These are phyloP conservation scores for Phalaenopsis hybrid DNA, from an alignment of 116 monocot species.

Conservation along the genomic window DNA sequence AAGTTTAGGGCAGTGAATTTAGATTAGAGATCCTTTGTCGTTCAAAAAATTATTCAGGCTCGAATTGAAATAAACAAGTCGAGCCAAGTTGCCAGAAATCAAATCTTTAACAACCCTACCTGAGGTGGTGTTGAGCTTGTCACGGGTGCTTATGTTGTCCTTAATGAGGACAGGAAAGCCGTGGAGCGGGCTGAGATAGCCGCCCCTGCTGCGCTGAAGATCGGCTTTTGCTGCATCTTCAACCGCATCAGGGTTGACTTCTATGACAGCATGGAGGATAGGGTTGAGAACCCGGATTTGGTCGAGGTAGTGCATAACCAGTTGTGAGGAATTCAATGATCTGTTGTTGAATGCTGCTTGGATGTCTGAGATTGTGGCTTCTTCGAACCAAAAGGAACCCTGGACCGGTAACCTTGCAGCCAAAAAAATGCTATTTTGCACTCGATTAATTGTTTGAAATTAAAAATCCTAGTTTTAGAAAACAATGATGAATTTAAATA, in stretches of 20 bases:
- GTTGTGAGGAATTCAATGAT: neutral
- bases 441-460: no score
- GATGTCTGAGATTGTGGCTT: neutral
- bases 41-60: no score
- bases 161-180: slow-evolving; percentile 73
- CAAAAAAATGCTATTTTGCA: no score
- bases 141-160: slow-evolving; percentile 58
- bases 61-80: no score
- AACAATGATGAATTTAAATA: no score
- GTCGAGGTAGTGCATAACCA: neutral
- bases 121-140: slow-evolving; percentile 66
- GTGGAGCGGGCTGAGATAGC: slow-evolving; percentile 15
- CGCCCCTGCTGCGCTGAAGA: neutral
- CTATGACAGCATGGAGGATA: slow-evolving; percentile 1
- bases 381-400: neutral
- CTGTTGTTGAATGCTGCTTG: neutral
- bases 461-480: no score
- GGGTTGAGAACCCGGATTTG: neutral
- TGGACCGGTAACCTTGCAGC: no score
- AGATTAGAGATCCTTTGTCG: no score
- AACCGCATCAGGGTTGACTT: slow-evolving; percentile 9
- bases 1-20: no score
- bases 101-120: slow-evolving; percentile 20
- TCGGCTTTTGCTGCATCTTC: neutral
- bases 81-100: no score